A percentile compares a stretch with the other conserved stretches of the same genome.
Conservation (phyloP, 2,329 filamentous ascomycete species). For the Huntiella savannae region DNA sequence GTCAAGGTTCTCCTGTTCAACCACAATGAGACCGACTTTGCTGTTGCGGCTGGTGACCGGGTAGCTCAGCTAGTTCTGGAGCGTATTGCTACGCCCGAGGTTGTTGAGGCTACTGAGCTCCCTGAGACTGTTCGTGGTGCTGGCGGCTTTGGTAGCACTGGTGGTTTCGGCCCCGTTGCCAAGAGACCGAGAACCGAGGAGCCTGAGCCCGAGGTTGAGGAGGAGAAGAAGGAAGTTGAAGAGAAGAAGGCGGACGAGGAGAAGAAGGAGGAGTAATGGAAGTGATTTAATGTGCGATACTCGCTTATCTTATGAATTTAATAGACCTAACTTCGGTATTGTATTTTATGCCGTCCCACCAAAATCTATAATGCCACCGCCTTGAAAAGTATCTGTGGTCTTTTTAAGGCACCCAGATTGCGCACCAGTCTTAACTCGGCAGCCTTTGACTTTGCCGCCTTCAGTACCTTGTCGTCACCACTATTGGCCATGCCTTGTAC, state of each 20-base stretch:
- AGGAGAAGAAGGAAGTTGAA: too few species aligned
- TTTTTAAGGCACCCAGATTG: slow-evolving; percentile 47
- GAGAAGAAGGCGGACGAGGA: too few species aligned
- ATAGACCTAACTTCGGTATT: too few species aligned
- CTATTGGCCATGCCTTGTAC: slow-evolving; percentile 24
- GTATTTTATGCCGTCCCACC: neutral
- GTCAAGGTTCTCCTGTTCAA: slow-evolving; percentile 95
- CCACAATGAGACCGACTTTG: slow-evolving; percentile 64
- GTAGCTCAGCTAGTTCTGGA: slow-evolving; percentile 88
- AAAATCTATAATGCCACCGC: slow-evolving; percentile 21
- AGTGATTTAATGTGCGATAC: too few species aligned
- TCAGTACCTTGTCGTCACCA: slow-evolving; percentile 37
- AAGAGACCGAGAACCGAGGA: neutral
- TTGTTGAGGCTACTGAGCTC: slow-evolving; percentile 72
- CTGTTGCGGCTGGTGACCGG: slow-evolving; percentile 67
- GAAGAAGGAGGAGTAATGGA: too few species aligned
- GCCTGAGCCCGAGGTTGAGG: too few species aligned
- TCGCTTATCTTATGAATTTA: too few species aligned
- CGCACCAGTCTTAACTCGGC: slow-evolving; percentile 71
- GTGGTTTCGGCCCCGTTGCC: slow-evolving; percentile 18
- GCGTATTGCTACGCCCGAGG: slow-evolving; percentile 82
- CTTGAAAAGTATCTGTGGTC: slow-evolving; percentile 45
- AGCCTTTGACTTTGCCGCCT: slow-evolving; percentile 48
- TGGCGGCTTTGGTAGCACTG: slow-evolving; percentile 83
- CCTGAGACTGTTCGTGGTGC: slow-evolving; percentile 80